Percentiles rank a stretch among this genome's conserved stretches.
These are phyloP conservation scores for Populus tomentosa DNA, from an alignment of 441 rosid species.

Conservation along the genomic window DNA sequence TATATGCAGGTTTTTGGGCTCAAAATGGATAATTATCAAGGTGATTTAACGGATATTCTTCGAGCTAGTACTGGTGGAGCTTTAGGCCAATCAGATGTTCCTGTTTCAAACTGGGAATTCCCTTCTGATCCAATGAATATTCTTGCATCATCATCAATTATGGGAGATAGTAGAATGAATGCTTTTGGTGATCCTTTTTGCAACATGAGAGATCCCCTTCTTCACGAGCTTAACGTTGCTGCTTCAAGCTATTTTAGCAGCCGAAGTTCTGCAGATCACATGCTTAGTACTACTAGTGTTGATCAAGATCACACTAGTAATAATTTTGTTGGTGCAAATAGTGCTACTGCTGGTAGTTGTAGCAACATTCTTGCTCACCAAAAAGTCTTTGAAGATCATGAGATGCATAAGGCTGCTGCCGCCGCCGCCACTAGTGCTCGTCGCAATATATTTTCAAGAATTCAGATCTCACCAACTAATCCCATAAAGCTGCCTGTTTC, in stretches of 20 bases:
- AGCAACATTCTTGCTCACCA: conserved; percentile 5
- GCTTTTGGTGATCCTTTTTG: conserved; percentile 75
- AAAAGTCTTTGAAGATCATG: conserved; percentile 33
- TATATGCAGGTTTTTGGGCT: conserved; percentile 42
- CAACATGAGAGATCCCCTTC: conserved; percentile 66
- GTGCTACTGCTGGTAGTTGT: not conserved
- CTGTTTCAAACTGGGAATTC: conserved; percentile 25
- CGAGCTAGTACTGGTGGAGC: conserved; percentile 38
- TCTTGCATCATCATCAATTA: conserved; percentile 3
- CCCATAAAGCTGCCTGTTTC: conserved; percentile 19
- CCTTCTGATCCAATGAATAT: conserved; percentile 1
- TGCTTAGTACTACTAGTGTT: conserved; percentile 10
- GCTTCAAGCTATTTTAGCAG: conserved; percentile 25
- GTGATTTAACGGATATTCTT: conserved; percentile 81
- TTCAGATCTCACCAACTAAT: conserved; percentile 51
- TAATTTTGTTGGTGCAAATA: not conserved
- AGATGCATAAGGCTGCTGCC: not conserved
- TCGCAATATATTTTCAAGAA: conserved; percentile 38
- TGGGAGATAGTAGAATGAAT: conserved; percentile 50
- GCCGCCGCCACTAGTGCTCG: conserved; percentile 1
- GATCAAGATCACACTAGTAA: not conserved
- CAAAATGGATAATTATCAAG: conserved; percentile 71
- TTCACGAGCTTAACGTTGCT: conserved; percentile 43
- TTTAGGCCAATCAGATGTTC: not conserved
- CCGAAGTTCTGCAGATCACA: conserved; percentile 21